Percentiles rank a stretch among this genome's conserved stretches.
These are phyloP conservation scores for Anethum foeniculum DNA, from an alignment of 140 eudicot species.

Conservation along the genomic window DNA sequence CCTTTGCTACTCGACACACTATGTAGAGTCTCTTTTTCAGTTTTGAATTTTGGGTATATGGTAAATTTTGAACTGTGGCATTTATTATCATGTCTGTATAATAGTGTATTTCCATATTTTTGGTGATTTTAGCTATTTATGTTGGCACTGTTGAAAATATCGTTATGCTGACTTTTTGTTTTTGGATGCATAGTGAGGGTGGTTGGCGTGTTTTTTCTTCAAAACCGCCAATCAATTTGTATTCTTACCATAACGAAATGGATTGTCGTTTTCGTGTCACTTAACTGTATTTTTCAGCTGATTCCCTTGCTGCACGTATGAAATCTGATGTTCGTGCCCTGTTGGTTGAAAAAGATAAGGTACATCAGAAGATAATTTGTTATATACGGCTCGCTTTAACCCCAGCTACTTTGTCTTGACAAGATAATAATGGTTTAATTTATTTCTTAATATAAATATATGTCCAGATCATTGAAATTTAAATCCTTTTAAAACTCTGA, in stretches of 20 bases:
- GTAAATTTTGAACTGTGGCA: not conserved
- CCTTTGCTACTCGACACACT: constrained; percentile 11
- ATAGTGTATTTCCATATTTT: not conserved
- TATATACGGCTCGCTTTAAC: not conserved
- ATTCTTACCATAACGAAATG: not conserved
- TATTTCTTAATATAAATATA: not conserved
- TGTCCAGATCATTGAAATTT: not conserved
- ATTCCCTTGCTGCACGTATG: constrained; percentile 32
- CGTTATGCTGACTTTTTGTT: not conserved
- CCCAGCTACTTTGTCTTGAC: not conserved
- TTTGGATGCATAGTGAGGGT: not conserved
- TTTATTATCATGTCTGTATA: not conserved
- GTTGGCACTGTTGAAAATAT: not conserved
- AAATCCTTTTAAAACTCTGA: not conserved
- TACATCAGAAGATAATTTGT: constrained; percentile 10
- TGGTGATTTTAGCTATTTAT: not conserved
- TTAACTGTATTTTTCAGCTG: constrained; percentile 38
- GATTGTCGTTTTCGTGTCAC: not conserved
- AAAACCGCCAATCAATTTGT: not conserved
- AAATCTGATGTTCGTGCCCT: constrained; percentile 25
- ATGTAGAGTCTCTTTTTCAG: not conserved
- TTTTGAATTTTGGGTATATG: not conserved
- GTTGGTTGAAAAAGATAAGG: constrained; percentile 32
- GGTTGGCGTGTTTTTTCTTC: too few relatives aligned
- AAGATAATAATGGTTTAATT: not conserved